Evolutionary conservation across 2,329 filamentous ascomycete genomes (phyloP).

Genomic region (Talaromyces sp.): DNA sequence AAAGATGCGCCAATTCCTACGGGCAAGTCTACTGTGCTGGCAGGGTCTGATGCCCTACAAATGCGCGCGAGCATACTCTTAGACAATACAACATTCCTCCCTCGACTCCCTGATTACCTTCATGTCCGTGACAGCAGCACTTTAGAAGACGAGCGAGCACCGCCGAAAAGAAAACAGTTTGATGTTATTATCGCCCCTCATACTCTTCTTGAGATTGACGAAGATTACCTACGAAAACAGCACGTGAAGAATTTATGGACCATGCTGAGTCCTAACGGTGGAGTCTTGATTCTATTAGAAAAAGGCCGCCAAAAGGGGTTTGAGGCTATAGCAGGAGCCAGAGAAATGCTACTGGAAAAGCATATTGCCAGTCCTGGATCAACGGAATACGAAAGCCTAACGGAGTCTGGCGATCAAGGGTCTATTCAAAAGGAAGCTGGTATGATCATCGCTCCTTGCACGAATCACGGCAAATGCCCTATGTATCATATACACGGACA

Average conservation of each 20-base stretch:
- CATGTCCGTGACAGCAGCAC: constrained; percentile 58
- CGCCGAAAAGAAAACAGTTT: constrained; percentile 69
- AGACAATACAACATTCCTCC: constrained; percentile 86
- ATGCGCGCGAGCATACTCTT: constrained; percentile 72
- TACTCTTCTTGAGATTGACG: constrained; percentile 69
- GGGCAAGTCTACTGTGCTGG: constrained; percentile 76
- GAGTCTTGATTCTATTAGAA: constrained; percentile 81
- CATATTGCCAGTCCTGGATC: constrained; percentile 63
- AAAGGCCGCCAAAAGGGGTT: constrained; percentile 91
- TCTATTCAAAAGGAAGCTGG: constrained; percentile 52
- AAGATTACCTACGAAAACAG: constrained; percentile 72
- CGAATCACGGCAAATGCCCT: constrained; percentile 81
- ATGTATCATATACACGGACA: constrained; percentile 77
- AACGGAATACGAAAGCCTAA: constrained; percentile 39
- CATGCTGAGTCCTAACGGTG: constrained; percentile 76
- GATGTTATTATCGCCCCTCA: constrained; percentile 91
- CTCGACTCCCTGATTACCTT: constrained; percentile 82
- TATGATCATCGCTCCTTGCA: constrained; percentile 69
- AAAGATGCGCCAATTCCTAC: constrained; percentile 42
- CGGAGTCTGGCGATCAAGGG: constrained; percentile 28
- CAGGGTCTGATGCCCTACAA: constrained; percentile 71
- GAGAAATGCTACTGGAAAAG: constrained; percentile 71
- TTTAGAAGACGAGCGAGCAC: constrained; percentile 55
- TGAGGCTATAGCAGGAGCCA: constrained; percentile 81
- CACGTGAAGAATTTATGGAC: constrained; percentile 87